Base-by-base conservation (phyloP, 495 filamentous ascomycete genomes). In the Penicillium cataractarum region DNA sequence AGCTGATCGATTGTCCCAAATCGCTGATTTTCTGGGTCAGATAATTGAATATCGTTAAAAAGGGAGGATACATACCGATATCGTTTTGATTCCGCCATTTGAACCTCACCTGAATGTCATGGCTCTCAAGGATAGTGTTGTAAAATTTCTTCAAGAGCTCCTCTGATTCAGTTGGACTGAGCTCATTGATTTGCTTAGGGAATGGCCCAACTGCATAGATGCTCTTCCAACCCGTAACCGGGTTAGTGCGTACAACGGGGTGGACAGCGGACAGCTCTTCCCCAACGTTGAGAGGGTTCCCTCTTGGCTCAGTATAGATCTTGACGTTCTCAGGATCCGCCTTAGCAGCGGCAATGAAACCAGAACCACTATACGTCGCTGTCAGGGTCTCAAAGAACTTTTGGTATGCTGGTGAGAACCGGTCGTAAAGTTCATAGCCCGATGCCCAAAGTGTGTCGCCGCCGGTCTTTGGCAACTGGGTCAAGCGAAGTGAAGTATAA, bases 181-280 rank as follows among this genome's bases (percentile, higher is more conserved):
- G 66, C 6, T 83, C 91, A 71, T 92, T 85, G 75, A 93, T 89
- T 9, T 80, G 71, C 64, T 83, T 73, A 2, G 86, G 78, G 74
- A 90, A 87, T 13, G 80, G 80, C 48, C 87, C 87, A 27, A 88
- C 82, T 2, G 83, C 87, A 67, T 87, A 93, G 15, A 94, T 76
- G 5, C 75, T 81, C 71, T 91, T 91, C 90, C 90, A 93, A 2
- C 90, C 90, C 0, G 90, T 92, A 0, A 92, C 87, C 2, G 76
- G 90, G 69, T 93, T 91, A 3, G 90, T 92, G 17, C 91, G 84
- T 7, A 93, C 74, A 7, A 92, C 83, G 1, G 90, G 88, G 71
- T 93, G 91, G 3, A 87, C 75, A 4, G 89, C 84, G 9, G 73
- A 82, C 22, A 93, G 73, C 4, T 81, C 74, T 5, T 76, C 76